These are phyloP conservation scores for Suillus sp. DNA, from an alignment of 768 basidiomycete species.

Conservation along the genomic window DNA sequence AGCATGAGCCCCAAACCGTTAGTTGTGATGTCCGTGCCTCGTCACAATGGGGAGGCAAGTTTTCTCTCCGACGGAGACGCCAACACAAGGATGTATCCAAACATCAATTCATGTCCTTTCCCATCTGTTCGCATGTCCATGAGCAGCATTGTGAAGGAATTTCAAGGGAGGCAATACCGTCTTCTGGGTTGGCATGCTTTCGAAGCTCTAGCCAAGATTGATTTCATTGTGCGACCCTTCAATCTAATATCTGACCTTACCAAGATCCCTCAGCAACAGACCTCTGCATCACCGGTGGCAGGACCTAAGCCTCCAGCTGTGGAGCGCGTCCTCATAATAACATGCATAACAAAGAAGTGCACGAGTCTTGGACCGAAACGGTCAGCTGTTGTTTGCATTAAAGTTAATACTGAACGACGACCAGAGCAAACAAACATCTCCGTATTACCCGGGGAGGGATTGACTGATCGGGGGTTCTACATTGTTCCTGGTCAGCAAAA, in stretches of 20 bases:
- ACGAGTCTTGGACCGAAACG: neutral
- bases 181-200: neutral
- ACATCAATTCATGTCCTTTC: constrained; percentile 38
- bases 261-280: too few species aligned
- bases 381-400: neutral
- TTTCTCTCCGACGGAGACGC: constrained; percentile 41
- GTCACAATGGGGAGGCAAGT: constrained; percentile 43
- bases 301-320: neutral
- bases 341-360: neutral
- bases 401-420: neutral
- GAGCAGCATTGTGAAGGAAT: constrained; percentile 59
- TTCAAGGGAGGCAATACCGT: constrained; percentile 55
- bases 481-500: neutral
- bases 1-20: neutral
- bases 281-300: neutral
- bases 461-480: neutral
- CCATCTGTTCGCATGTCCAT: constrained; percentile 28
- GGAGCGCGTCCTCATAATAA: neutral
- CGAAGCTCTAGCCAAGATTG: too few species aligned
- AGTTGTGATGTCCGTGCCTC: neutral
- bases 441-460: neutral
- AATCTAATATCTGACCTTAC: neutral
- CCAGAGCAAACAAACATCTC: neutral
- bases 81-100: constrained; percentile 57
- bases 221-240: too few species aligned